phyloP scores from a whole-genome alignment of 106 monocot species.

The Acanthochlamys bracteata region DNA sequence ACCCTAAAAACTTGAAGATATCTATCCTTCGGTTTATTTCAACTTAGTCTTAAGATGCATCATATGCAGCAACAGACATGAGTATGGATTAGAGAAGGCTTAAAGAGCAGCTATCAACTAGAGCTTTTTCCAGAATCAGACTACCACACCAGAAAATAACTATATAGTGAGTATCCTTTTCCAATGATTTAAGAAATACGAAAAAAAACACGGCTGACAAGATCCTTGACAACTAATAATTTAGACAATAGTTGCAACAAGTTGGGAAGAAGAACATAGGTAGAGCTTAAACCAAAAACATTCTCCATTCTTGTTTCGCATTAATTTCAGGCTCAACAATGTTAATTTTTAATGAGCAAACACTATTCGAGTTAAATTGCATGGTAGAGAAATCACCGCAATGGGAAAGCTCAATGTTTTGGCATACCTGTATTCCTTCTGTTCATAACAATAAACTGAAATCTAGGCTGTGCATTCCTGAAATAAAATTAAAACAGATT shows the following conservation, averaged over 20 bases:
- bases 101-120: no score
- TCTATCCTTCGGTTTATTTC: not conserved
- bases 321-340: no score
- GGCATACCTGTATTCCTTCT: conserved; percentile 72
- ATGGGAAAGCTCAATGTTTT: not conserved
- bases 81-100: not conserved
- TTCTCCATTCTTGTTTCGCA: no score
- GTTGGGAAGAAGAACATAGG: no score
- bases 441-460: conserved; percentile 96
- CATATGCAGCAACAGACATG: not conserved
- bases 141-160: no score
- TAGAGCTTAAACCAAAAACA: no score
- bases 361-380: not conserved
- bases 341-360: not conserved
- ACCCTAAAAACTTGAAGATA: not conserved
- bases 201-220: no score
- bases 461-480: conserved; percentile 86
- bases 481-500: not conserved
- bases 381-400: not conserved
- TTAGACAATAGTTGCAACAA: no score
- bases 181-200: no score
- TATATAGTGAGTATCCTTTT: no score
- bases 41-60: not conserved
- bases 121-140: no score
- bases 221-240: no score